These are phyloP conservation scores for Apiotrichum mycotoxinovorans DNA, from an alignment of 1,284 basidiomycete genomes.

Conservation along the genomic window DNA sequence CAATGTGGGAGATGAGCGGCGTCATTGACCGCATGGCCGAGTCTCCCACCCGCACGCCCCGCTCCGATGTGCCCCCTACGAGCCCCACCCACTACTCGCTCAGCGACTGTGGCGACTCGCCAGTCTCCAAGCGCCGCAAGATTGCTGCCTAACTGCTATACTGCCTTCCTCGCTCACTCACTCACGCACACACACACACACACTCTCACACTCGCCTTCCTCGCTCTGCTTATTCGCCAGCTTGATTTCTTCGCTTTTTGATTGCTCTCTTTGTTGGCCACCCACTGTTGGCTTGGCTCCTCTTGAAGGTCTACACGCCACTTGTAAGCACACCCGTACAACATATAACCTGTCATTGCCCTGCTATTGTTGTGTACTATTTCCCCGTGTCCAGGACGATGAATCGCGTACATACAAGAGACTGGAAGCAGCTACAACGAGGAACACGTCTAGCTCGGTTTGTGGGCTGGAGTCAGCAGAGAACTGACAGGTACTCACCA, in stretches of 20 bases:
- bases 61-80: constrained; percentile 35
- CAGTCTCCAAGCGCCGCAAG: constrained; percentile 21
- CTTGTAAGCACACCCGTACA: neutral
- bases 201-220: neutral
- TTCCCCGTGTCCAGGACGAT: neutral
- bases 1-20: constrained; percentile 43
- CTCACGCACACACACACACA: too few species aligned
- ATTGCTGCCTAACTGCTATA: constrained; percentile 4
- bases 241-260: neutral
- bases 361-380: neutral
- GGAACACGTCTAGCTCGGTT: constrained; percentile 3
- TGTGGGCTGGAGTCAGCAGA: constrained; percentile 10
- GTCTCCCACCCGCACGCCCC: constrained; percentile 23
- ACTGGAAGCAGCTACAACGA: neutral
- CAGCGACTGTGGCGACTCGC: constrained; percentile 20
- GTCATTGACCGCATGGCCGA: constrained; percentile 34
- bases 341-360: neutral
- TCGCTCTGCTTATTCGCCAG: neutral
- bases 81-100: constrained; percentile 37
- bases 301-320: neutral
- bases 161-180: neutral
- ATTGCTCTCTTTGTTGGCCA: neutral
- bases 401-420: neutral
- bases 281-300: neutral
- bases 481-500: constrained; percentile 23